Evolutionary conservation across 2,329 filamentous ascomycete genomes (phyloP).

Genomic region (Aspergillus arachidicola): DNA sequence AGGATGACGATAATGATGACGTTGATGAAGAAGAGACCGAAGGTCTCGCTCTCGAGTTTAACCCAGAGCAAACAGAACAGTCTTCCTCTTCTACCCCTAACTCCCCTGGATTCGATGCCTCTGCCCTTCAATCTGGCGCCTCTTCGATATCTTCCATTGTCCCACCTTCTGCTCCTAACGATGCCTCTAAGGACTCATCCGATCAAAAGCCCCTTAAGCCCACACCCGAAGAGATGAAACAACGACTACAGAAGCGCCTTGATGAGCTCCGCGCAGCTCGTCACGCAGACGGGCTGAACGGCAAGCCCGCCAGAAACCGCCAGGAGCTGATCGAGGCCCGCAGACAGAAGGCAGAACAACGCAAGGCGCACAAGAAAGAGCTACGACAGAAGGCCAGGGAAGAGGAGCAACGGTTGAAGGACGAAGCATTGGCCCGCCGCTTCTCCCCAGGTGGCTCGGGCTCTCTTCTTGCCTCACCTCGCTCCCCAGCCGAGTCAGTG

Average conservation of each 20-base stretch:
- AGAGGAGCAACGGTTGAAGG: conserved; percentile 69
- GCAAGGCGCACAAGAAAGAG: conserved; percentile 87
- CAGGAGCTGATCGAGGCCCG: conserved; percentile 91
- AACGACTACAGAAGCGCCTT: conserved; percentile 79
- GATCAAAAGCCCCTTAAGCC: conserved; percentile 65
- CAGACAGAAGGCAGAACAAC: conserved; percentile 81
- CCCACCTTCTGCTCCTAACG: conserved; percentile 40
- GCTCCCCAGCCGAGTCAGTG: conserved; percentile 50
- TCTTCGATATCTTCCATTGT: conserved; percentile 72
- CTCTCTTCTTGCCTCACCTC: conserved; percentile 58
- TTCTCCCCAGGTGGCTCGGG: conserved; percentile 61
- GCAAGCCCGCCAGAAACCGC: conserved; percentile 78
- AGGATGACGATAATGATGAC: conserved; percentile 29
- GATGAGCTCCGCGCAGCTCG: conserved; percentile 81
- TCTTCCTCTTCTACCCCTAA: conserved; percentile 53
- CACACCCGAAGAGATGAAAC: conserved; percentile 74
- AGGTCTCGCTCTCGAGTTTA: conserved; percentile 53
- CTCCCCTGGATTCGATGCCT: conserved; percentile 60
- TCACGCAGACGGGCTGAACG: conserved; percentile 83
- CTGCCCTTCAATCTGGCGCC: conserved; percentile 54
- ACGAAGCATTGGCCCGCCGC: conserved; percentile 58
- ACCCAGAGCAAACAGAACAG: conserved; percentile 37
- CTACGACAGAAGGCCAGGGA: conserved; percentile 74
- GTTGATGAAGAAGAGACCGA: conserved; percentile 49
- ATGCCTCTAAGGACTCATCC: conserved; percentile 28